These are phyloP conservation scores for Globisporangium alternatum DNA, from an alignment of 352 stramenopile genomes.

Conservation along the genomic window DNA sequence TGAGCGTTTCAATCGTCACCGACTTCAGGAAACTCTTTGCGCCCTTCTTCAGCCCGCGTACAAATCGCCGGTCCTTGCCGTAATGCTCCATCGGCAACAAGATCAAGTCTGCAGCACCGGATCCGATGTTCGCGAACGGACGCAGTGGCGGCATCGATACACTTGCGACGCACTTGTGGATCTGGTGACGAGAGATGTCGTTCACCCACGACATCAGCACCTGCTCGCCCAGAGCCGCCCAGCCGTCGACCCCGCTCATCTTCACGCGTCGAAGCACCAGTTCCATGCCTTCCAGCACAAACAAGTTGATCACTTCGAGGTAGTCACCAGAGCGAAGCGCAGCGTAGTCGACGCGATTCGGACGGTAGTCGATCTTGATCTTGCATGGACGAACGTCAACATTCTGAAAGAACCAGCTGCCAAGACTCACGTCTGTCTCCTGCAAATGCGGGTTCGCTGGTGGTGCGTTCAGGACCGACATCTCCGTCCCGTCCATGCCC, in stretches of 20 bases:
- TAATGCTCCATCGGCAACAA: conserved; percentile 87
- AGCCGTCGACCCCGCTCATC: conserved; percentile 79
- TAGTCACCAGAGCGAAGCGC: conserved; percentile 82
- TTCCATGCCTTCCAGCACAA: conserved; percentile 88
- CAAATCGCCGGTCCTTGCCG: conserved; percentile 69
- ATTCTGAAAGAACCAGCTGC: conserved; percentile 85
- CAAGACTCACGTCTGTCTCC: conserved; percentile 46
- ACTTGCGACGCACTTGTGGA: conserved; percentile 88
- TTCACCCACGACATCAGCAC: conserved; percentile 86
- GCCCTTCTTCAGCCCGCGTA: conserved; percentile 84
- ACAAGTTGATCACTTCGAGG: conserved; percentile 88
- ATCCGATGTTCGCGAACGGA: conserved; percentile 85
- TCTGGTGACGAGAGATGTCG: conserved; percentile 85
- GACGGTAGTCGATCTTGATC: conserved; percentile 90
- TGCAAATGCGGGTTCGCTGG: conserved; percentile 19
- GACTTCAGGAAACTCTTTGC: conserved; percentile 87
- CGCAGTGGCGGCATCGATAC: conserved; percentile 84
- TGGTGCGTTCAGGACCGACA: conserved; percentile 30
- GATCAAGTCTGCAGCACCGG: conserved; percentile 81
- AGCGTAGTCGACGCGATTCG: conserved; percentile 84
- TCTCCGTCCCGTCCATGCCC: conserved; percentile 48
- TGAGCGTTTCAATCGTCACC: conserved; percentile 86
- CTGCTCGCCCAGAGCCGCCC: conserved; percentile 63
- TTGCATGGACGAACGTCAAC: conserved; percentile 87
- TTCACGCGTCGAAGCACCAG: conserved; percentile 81